Conservation (phyloP, 768 basidiomycete genomes). For the Tulasnella sp. region DNA sequence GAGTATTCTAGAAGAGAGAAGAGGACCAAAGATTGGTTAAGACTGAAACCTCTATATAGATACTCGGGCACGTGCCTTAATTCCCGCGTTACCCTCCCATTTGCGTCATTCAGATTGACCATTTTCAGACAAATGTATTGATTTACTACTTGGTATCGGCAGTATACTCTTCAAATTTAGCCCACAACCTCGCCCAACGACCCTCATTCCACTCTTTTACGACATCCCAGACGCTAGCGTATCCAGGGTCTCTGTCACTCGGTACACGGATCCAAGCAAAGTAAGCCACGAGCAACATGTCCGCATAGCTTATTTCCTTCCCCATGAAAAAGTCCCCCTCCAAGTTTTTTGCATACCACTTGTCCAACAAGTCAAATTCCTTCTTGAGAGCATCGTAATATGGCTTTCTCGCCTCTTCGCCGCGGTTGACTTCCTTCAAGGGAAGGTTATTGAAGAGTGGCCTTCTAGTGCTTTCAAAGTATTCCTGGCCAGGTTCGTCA, state of each 20-base stretch:
- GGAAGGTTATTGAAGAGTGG: not conserved
- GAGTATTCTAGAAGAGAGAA: too few relatives aligned
- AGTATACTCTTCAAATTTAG: not conserved
- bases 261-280: not conserved
- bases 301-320: not conserved
- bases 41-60: too few relatives aligned
- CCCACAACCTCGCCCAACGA: not conserved
- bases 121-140: too few relatives aligned
- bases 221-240: not conserved
- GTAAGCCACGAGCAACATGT: not conserved
- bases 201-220: not conserved
- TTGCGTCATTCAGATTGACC: too few relatives aligned
- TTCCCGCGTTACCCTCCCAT: too few relatives aligned
- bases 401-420: not conserved
- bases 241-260: not conserved
- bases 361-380: constrained; percentile 5
- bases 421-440: not conserved
- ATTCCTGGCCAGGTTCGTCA: not conserved
- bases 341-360: not conserved
- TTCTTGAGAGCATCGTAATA: not conserved
- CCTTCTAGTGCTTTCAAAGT: not conserved
- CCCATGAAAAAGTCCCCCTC: constrained; percentile 7
- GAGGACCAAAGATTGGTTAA: too few relatives aligned
- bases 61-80: too few relatives aligned
- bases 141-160: too few relatives aligned